Evolutionary conservation across 2,329 filamentous ascomycete species (phyloP).

Genomic region (Pseudocercospora fijiensis): DNA sequence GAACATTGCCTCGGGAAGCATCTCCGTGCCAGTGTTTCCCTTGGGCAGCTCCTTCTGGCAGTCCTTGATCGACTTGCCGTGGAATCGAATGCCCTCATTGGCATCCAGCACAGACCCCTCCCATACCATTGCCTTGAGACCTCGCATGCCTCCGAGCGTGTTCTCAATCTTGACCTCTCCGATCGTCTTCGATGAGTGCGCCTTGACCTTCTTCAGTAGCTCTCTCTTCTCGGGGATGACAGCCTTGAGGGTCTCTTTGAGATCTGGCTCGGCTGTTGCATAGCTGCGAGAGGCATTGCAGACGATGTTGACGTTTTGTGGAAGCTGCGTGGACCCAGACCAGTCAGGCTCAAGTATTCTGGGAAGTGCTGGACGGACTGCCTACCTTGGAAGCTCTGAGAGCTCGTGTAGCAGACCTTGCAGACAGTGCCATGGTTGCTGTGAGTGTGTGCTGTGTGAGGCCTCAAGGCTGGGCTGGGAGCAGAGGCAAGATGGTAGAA

Average conservation of each 20-base stretch:
- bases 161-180: slow-evolving; percentile 94
- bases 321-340: slow-evolving; percentile 26
- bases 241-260: slow-evolving; percentile 81
- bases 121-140: slow-evolving; percentile 97
- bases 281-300: slow-evolving; percentile 55
- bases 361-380: not conserved
- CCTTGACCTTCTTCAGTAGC: slow-evolving; percentile 90
- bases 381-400: slow-evolving; percentile 64
- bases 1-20: slow-evolving; percentile 99
- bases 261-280: slow-evolving; percentile 75
- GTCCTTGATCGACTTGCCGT: slow-evolving; percentile 96
- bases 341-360: not conserved
- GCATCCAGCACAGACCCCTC: slow-evolving; percentile 96
- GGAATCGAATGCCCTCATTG: slow-evolving; percentile 96
- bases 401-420: slow-evolving; percentile 62
- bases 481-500: slow-evolving; percentile 1
- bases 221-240: slow-evolving; percentile 91
- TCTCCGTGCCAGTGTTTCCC: slow-evolving; percentile 87
- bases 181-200: slow-evolving; percentile 75
- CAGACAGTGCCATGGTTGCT: slow-evolving; percentile 61
- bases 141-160: slow-evolving; percentile 90
- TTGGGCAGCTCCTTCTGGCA: slow-evolving; percentile 93
- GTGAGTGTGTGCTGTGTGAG: not conserved
- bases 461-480: not conserved
- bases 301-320: slow-evolving; percentile 25